Evolutionary conservation across 208 protist species (phyloP), one percentile per base, ranked within the genome.

Genomic region (Balamuthia mandrillaris): DNA sequence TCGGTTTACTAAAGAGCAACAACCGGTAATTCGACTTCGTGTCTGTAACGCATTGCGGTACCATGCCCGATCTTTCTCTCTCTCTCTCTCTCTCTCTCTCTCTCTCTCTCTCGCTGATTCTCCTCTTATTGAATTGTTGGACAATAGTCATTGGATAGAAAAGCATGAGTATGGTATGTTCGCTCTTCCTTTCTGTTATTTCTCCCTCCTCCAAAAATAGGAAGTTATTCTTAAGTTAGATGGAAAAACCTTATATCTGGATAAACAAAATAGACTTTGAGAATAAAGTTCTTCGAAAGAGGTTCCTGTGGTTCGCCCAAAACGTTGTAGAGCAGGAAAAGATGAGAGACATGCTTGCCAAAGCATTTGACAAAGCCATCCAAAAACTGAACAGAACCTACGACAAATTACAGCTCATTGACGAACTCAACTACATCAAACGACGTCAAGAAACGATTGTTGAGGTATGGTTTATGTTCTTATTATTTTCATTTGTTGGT

Each of bases 111-210:
- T 3, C 3, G 24, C n/a, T 18, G 52, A 33, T 60, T 5, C 4
- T 41, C 52, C 2, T 18, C 52, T 18, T 27, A 27, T 60, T 3
- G n/a, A 27, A 31, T 5, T 58, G 4, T 16, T 58, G 51, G n/a
- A 27, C 9, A 21, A 29, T 65, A 21, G 9, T 65, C 47, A 81
- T 14, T 81, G 72, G 72, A 60, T 81, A 33, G 72, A 81, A 39
- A 81, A 81, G 45, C 47, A 81, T 33, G 66, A 77, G 21, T 42
- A 77, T 42, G 66, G n/a, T n/a, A n/a, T n/a, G n/a, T n/a, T n/a
- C n/a, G n/a, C n/a, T n/a, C n/a, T n/a, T n/a, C n/a, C n/a, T n/a
- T n/a, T n/a, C n/a, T n/a, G n/a, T n/a, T n/a, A n/a, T n/a, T n/a
- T n/a, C n/a, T n/a, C n/a, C n/a, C n/a, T n/a, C n/a, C n/a, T n/a